Base-by-base conservation (phyloP, 139 green algal species). In the Coelastrella sp. region DNA sequence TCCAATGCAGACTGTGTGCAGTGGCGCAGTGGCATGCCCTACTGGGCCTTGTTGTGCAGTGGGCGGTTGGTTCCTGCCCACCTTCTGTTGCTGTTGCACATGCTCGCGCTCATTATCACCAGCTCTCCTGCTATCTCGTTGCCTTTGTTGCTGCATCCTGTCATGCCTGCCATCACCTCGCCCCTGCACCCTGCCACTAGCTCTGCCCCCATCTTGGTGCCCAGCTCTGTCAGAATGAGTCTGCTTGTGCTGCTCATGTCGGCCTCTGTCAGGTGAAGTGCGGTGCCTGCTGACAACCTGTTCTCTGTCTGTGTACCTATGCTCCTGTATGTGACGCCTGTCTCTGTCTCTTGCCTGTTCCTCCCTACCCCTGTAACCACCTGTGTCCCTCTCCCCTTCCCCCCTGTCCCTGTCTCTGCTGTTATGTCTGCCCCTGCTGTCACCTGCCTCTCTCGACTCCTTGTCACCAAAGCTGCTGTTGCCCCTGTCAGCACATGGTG, bases 271-370 rank as follows among this genome's bases (percentile, higher is more conserved):
- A 57, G 45, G 11, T 57, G 45, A 21, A 8, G 8, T 43, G 59
- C 37, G 60, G 37, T 51, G 7, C 50, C 51, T 3, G 63, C 66
- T 25, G 37, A 9, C 66, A 27, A 48, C 50, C n/a, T 38, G 9
- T 19, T 30, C 37, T 25, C 68, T 77, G 21, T 53, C 68, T 23
- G 40, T 11, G 21, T 77, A 38, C 66, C 66, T 11, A n/a, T 72
- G 11, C 4, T 74, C 34, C 0, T 79, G n/a, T n/a, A n/a, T 53
- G 34, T 51, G 53, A 32, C 64, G 30, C 71, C 79, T 40, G 27
- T 86, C 82, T 4, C 79, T 25, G 2, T 90, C 68, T 27, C 84
- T 51, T 13, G n/a, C n/a, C n/a, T 83, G 53, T 43, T 85, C 38
- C 15, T 69, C 81, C 32, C 64, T n/a, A 34, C 41, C 62, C 34